Evolutionary conservation across 2,329 filamentous ascomycete genomes (phyloP).

Genomic region (Aspergillus persii): DNA sequence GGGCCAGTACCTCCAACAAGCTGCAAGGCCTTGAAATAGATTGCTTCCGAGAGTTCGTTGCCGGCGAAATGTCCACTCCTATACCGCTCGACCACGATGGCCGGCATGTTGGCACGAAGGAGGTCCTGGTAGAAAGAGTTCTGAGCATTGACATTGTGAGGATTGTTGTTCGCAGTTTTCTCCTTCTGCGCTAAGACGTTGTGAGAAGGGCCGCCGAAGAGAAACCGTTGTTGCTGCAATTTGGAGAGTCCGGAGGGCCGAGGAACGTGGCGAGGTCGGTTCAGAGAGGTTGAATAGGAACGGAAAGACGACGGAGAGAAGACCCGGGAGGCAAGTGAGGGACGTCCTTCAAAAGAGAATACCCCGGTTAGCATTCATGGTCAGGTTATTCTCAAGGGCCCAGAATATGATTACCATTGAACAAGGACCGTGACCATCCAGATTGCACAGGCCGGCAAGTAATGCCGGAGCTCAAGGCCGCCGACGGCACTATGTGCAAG

Average conservation of each 20-base stretch:
- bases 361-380: not conserved
- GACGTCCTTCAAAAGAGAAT: constrained; percentile 12
- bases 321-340: constrained; percentile 18
- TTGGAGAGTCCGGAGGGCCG: constrained; percentile 25
- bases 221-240: constrained; percentile 36
- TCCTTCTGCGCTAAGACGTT: constrained; percentile 79
- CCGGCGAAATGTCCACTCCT: constrained; percentile 80
- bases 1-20: constrained; percentile 51
- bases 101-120: constrained; percentile 86
- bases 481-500: constrained; percentile 25
- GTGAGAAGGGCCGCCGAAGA: constrained; percentile 44
- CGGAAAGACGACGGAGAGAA: constrained; percentile 22
- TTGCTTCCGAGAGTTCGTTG: constrained; percentile 72
- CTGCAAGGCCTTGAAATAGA: constrained; percentile 74
- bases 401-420: constrained; percentile 18
- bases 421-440: constrained; percentile 17
- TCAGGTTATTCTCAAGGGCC: not conserved
- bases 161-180: constrained; percentile 89
- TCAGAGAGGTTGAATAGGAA: constrained; percentile 32
- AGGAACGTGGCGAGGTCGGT: constrained; percentile 21
- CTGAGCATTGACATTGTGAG: constrained; percentile 80
- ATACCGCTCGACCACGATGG: constrained; percentile 87
- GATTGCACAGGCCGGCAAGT: constrained; percentile 18
- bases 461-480: constrained; percentile 22
- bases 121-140: constrained; percentile 92